These are phyloP conservation scores for Tuber calosporum DNA, from an alignment of 495 filamentous ascomycete species.

Conservation along the genomic window DNA sequence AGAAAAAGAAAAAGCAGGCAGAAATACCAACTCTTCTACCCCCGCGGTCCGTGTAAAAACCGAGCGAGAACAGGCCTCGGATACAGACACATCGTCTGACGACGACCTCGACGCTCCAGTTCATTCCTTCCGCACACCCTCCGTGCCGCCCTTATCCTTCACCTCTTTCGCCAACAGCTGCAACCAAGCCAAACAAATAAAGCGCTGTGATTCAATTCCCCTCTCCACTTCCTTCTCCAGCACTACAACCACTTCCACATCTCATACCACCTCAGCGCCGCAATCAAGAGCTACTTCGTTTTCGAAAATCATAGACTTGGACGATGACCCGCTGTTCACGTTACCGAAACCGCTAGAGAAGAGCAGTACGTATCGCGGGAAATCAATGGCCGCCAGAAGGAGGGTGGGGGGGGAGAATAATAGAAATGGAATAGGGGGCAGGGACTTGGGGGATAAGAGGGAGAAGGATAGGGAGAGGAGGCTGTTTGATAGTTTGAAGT, in stretches of 20 bases:
- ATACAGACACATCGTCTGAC: conserved; percentile 20
- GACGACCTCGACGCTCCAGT: conserved; percentile 32
- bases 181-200: conserved; percentile 8
- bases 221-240: not conserved
- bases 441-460: not conserved
- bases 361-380: conserved; percentile 17
- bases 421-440: not conserved
- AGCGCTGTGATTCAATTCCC: conserved; percentile 6
- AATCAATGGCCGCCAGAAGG: conserved; percentile 20
- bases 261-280: not conserved
- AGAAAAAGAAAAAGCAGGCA: not conserved
- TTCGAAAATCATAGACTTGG: conserved; percentile 13
- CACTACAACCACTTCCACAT: not conserved
- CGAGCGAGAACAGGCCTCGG: not conserved
- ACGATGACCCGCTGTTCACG: conserved; percentile 3
- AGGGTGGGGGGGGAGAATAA: conserved; percentile 16
- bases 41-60: not conserved
- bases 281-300: conserved; percentile 23
- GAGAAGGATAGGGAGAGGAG: not conserved
- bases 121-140: not conserved
- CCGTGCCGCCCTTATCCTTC: conserved; percentile 1
- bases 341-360: conserved; percentile 3
- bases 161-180: not conserved
- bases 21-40: not conserved
- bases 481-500: not conserved